Percentiles rank a stretch among this genome's conserved stretches.
phyloP scores from a whole-genome alignment of 176 grass and related monocot genomes.

The Carex parvula region DNA sequence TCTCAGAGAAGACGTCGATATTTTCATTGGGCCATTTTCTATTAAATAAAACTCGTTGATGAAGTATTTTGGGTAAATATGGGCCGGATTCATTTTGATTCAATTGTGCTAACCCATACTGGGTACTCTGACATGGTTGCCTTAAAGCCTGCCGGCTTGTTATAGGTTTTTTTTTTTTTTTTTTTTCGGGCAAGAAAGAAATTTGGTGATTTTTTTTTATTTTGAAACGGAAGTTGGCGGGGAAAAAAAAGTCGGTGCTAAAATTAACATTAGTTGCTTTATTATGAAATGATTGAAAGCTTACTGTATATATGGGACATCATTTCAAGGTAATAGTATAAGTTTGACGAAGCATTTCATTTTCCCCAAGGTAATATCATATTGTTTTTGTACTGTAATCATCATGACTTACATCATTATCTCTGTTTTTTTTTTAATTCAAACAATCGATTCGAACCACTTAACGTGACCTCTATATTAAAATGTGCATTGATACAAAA shows the following conservation, averaged over 20 bases:
- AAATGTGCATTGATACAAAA: no score
- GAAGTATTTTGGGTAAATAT: background rate
- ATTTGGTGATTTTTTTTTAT: background rate
- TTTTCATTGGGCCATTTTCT: constrained; percentile 2
- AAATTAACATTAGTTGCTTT: background rate
- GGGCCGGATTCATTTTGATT: background rate
- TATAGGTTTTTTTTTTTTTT: background rate
- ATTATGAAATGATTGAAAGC: background rate
- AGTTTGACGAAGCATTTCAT: background rate
- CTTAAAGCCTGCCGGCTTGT: background rate
- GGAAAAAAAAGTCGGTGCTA: background rate
- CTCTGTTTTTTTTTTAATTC: no score
- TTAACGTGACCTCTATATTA: no score
- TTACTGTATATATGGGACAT: background rate
- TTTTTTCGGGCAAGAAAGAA: background rate
- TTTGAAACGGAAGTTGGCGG: background rate
- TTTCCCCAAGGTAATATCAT: no score
- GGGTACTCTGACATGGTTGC: background rate
- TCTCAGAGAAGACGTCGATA: background rate
- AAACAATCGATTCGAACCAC: no score
- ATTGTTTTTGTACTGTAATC: no score
- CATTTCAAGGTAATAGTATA: background rate
- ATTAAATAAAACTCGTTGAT: background rate
- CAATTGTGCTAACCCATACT: background rate
- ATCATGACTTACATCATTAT: no score